phyloP scores from a whole-genome alignment of 2,329 filamentous ascomycete genomes.

The Tolypocladium endophyticum region DNA sequence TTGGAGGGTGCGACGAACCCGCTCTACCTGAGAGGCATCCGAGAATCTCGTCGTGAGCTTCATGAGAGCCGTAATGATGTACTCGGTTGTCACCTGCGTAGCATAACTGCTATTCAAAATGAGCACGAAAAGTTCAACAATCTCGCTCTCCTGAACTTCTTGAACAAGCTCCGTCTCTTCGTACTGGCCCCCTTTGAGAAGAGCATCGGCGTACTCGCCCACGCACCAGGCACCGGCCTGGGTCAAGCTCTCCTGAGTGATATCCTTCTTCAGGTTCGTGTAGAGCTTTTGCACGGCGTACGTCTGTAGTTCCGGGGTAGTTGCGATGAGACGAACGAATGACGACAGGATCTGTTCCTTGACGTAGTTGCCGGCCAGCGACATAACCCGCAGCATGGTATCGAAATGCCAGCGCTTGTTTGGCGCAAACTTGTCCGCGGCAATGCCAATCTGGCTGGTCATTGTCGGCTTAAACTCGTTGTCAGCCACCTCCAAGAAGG shows the following conservation, averaged over 20 bases:
- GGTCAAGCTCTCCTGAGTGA: conserved; percentile 92
- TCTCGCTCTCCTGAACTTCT: conserved; percentile 73
- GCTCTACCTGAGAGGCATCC: conserved; percentile 76
- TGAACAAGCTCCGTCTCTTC: conserved; percentile 85
- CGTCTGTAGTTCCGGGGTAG: conserved; percentile 86
- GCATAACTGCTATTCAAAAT: conserved; percentile 94
- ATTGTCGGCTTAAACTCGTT: conserved; percentile 98
- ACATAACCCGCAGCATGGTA: conserved; percentile 90
- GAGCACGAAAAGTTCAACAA: conserved; percentile 84
- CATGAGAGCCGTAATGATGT: conserved; percentile 89
- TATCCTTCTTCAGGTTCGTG: conserved; percentile 82
- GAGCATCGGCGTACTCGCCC: conserved; percentile 86
- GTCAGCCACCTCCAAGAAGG: conserved; percentile 93
- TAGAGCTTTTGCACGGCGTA: conserved; percentile 97
- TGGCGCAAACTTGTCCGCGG: conserved; percentile 88
- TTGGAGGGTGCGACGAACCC: conserved; percentile 68
- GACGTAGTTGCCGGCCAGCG: conserved; percentile 89
- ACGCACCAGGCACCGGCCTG: conserved; percentile 95
- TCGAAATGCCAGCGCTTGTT: conserved; percentile 99
- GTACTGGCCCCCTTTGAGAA: conserved; percentile 83
- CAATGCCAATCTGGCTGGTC: conserved; percentile 96
- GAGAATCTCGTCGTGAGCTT: conserved; percentile 85
- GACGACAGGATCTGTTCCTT: conserved; percentile 97
- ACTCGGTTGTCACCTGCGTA: conserved; percentile 83
- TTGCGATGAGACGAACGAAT: conserved; percentile 90